Base-by-base conservation (phyloP, 805 yeast genomes). In the Hanseniaspora valbyensis region DNA sequence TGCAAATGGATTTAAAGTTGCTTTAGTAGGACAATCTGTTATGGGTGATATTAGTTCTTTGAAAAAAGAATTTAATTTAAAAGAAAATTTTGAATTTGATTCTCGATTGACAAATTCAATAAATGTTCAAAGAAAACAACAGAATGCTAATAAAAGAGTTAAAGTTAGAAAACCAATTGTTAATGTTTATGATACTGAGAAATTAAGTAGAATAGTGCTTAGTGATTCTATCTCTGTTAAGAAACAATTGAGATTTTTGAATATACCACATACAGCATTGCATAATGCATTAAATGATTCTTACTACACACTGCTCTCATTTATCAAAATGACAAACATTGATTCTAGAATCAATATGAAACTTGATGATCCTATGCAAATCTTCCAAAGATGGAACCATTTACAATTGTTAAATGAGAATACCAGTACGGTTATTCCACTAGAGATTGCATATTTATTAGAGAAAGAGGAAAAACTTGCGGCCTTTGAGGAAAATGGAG, bases 201-300 rank as follows among this genome's bases (percentile, higher is more conserved):
- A 59, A 8, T 59, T 81, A 40, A 69, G 75, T 14, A 72, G 70
- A 19, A 60, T 75, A 0, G 10, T 48, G 3, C 24, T 48, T 14
- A 16, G 42, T 19, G n/a, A 24, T 28, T 37, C 44, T 3, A 19
- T 22, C 5, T 48, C 51, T 3, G 51, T 48, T 4, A 48, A 48
- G n/a, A 48, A 40, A 33, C 51, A 48, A n/a, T 64, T 80, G 16
- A 61, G 74, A 37, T 59, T 69, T 43, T 63, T 76, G 44, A 65
- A 67, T 25, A 69, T 81, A 5, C 83, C 84, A 1, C 78, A 77
- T 58, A 72, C 78, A 0, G 71, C 68, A 55, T 64, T 81, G 42
- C 88, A 81, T 60, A 81, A 81, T 59, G 88, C 83, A 1, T 84
- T 80, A 2, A 81, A 81, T 58, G 89, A 81, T 61, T 77, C 85